Evolutionary conservation across 257 asterid species (phyloP).

Genomic region (Solanum sejunctum): DNA sequence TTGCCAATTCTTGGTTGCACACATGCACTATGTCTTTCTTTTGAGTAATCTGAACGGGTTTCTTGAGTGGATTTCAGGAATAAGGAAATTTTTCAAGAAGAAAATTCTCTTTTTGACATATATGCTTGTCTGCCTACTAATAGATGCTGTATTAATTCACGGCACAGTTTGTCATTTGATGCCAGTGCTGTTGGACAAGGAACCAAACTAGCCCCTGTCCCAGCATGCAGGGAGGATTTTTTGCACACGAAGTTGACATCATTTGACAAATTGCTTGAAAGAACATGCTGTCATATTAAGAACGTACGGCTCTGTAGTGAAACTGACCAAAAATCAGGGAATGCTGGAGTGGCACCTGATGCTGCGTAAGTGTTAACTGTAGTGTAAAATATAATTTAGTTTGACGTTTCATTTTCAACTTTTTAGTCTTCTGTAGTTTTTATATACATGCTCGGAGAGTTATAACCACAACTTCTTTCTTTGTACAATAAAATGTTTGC

Average conservation of each 20-base stretch:
- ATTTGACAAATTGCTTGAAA: slow-evolving; percentile 78
- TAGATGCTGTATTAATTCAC: neutral
- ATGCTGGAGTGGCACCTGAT: slow-evolving; percentile 97
- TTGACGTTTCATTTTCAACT: neutral
- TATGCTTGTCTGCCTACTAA: neutral
- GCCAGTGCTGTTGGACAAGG: slow-evolving; percentile 24
- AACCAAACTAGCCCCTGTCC: slow-evolving; percentile 52
- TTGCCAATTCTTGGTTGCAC: neutral
- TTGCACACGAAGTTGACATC: slow-evolving; percentile 77
- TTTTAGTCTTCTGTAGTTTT: neutral
- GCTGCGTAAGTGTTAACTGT: slow-evolving; percentile 64
- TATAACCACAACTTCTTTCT: neutral
- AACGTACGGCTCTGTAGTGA: slow-evolving; percentile 89
- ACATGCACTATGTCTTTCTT: neutral
- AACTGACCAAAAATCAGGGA: slow-evolving; percentile 62
- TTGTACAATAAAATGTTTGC: neutral
- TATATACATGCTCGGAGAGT: neutral
- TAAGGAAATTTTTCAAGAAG: neutral
- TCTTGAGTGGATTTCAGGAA: neutral
- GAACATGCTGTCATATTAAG: slow-evolving; percentile 72
- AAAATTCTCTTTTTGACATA: neutral
- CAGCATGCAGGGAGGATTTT: slow-evolving; percentile 90
- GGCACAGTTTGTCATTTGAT: slow-evolving; percentile 39
- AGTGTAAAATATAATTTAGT: neutral
- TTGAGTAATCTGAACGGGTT: neutral